Base-by-base conservation (phyloP, 306 rosid genomes). In the Cucumis melo region DNA sequence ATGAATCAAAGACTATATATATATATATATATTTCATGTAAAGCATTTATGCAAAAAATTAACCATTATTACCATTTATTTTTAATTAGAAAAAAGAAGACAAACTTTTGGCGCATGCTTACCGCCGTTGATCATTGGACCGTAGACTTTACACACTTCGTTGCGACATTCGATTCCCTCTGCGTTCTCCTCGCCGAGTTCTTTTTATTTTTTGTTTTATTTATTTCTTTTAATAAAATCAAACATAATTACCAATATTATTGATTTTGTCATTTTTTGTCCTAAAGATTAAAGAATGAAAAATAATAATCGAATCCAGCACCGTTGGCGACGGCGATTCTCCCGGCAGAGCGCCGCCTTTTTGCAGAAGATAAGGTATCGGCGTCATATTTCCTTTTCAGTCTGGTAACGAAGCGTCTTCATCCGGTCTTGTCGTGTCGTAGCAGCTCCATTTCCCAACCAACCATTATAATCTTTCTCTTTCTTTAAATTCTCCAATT, bases 31-130 rank as follows among this genome's bases (percentile, higher is more conserved):
- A 32, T 27, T n/a, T n/a, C n/a, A n/a, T n/a, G n/a, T n/a, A 32
- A 32, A 32, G 3, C 34, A 32, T 2, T 3, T 32, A 3, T 32
- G 3, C 4, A 10, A 5, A 66, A 3, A 65, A 65, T 9, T 65
- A 42, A 68, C 12, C 55, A 67, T 67, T 42, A 67, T 42, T 41
- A 67, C 56, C 74, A 44, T 68, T 21, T 46, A 8, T 44, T 6
- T 68, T 44, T 32, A 3, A 32, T 32, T 21, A n/a, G n/a, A n/a
- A n/a, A 27, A 27, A 44, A 70, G 1, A 46, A 38, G 10, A 57
- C 34, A 48, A 70, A 71, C 53, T 77, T 80, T 65, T 55, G 72
- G 80, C 83, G 91, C 96, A 82, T 86, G 96, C 89, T 42, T n/a
- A 65, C 81, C 75, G 76, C 73, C 73, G 85, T 75, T 74, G 82